Conservation (phyloP, 139 green algal species). For the Zygnema circumcarinatum region DNA sequence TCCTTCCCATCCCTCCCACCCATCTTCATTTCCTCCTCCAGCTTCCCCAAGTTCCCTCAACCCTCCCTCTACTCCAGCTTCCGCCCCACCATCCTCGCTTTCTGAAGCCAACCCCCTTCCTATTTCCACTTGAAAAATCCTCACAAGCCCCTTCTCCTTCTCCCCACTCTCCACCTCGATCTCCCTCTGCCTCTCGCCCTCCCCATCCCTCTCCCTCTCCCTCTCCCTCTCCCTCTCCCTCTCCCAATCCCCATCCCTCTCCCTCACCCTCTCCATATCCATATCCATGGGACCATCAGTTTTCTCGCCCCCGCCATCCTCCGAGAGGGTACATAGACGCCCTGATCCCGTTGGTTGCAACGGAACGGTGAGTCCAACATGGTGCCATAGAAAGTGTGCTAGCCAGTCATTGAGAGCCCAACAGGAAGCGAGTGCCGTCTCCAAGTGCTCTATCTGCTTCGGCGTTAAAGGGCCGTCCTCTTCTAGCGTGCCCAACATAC, state of each 20-base stretch:
- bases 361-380: slow-evolving; percentile 35
- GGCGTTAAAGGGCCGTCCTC: background rate
- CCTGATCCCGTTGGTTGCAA: no score
- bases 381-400: slow-evolving; percentile 30
- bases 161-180: background rate
- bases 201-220: background rate
- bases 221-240: background rate
- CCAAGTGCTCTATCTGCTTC: slow-evolving; percentile 8
- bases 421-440: slow-evolving; percentile 37
- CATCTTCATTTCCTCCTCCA: no score
- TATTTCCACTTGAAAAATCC: background rate
- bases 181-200: background rate
- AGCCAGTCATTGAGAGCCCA: slow-evolving; percentile 40
- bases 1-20: no score
- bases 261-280: background rate
- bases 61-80: no score
- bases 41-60: no score
- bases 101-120: no score
- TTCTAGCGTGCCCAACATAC: slow-evolving; percentile 16
- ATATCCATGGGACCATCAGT: background rate
- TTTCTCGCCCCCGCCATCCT: no score
- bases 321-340: no score
- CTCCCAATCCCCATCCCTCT: background rate
- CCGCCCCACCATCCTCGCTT: background rate
- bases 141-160: background rate